Evolutionary conservation across 768 basidiomycete genomes (phyloP), one percentile per base, ranked within the genome.

Genomic region (Termitomyces sp.): DNA sequence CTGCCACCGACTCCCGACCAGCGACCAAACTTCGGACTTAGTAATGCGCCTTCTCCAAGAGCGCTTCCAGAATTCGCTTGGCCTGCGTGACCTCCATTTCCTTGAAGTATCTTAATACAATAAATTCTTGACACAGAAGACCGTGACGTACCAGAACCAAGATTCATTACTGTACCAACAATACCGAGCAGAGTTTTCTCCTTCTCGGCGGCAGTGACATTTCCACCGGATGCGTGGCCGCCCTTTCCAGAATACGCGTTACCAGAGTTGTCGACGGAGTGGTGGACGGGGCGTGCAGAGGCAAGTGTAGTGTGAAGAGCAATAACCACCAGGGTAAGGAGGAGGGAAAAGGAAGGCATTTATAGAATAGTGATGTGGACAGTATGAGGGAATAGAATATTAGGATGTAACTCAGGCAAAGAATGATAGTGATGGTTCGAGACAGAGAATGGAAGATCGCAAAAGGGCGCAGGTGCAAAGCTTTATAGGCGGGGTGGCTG

Each of bases 221-320:
- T 64, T 20, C 77, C 76, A 53, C 78, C 78, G 7, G 51, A 40
- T 20, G 75, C 68, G 27, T 65, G 57, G 16, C 76, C 76, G 18
- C 69, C 76, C 22, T 58, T 48, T 5, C 75, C 76, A 24, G 70
- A 63, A 54, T 72, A 73, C 37, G 67, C 59, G 67, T 71, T 75
- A 55, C 43, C 68, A 57, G 65, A 68, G 49, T 72, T 66, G 46
- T 67, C 64, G 52, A 68, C 59, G 37, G 65, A 68, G 49, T 72
- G 65, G 46, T 67, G 63, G 52, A 68, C 59, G 37, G 71, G 71
- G 40, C 68, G 50, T 18, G 73, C 55, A 45, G 65, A 68, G 18
- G 58, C 63, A 33, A 73, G 65, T 36, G 59, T 51, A 45, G 68
- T 60, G 49, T 67, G 56, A 59, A 70, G 57, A 5, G 56, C 58